These are phyloP conservation scores for Aegilops longissima DNA, from an alignment of 176 grass and related monocot species.

Conservation along the genomic window DNA sequence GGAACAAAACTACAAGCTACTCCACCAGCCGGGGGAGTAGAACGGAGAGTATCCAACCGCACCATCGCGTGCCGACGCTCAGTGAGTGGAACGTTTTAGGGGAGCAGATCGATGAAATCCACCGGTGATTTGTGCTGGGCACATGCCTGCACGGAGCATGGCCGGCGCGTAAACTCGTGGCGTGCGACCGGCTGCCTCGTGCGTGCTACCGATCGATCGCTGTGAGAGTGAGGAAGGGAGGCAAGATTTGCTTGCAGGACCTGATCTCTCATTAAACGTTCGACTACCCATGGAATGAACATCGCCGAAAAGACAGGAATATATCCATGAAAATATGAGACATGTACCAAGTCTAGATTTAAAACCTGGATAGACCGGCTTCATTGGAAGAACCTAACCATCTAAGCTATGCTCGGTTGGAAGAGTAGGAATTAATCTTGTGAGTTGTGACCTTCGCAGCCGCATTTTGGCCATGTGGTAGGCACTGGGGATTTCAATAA, in stretches of 20 bases:
- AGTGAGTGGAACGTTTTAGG: background rate
- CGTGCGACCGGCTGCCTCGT: conserved; percentile 27
- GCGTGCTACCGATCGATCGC: too few relatives aligned
- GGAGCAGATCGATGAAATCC: conserved; percentile 19
- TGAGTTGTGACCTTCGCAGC: too few relatives aligned
- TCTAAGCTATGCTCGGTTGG: too few relatives aligned
- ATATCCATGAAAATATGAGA: too few relatives aligned
- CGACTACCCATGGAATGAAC: too few relatives aligned
- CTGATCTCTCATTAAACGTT: too few relatives aligned
- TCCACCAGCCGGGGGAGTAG: background rate
- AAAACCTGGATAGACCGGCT: too few relatives aligned
- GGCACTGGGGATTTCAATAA: background rate
- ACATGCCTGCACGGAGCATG: conserved; percentile 21
- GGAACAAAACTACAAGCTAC: conserved; percentile 12
- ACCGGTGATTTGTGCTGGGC: conserved; percentile 14
- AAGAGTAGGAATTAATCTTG: too few relatives aligned
- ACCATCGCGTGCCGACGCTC: background rate
- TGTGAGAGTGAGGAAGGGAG: background rate
- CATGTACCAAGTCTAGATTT: too few relatives aligned
- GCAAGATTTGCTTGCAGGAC: background rate
- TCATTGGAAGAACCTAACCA: too few relatives aligned
- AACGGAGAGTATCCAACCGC: too few relatives aligned
- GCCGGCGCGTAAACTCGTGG: background rate
- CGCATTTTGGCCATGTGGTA: conserved; percentile 33
- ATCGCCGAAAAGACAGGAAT: too few relatives aligned